Percentiles rank a stretch among this genome's conserved stretches.
These are phyloP conservation scores for Mortierella sp. DNA, from an alignment of 371 early-diverging fungal genomes.

Conservation along the genomic window DNA sequence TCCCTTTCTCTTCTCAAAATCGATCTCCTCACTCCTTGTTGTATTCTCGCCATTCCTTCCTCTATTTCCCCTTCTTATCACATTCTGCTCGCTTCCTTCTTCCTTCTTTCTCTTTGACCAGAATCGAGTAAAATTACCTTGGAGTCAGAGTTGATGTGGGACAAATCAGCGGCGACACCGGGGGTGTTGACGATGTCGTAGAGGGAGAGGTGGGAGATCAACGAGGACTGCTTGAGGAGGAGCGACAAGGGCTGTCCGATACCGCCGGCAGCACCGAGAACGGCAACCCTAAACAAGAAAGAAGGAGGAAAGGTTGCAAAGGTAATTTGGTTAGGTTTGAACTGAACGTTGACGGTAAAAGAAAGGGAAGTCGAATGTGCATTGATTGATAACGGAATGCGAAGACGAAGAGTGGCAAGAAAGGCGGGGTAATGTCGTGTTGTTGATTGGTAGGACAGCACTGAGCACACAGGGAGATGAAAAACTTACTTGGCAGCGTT, in stretches of 20 bases:
- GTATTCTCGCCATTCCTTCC: background rate
- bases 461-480: background rate
- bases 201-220: constrained; percentile 89
- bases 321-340: background rate
- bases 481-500: constrained; percentile 59
- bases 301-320: background rate
- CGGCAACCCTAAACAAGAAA: constrained; percentile 76
- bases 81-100: background rate
- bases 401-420: background rate
- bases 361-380: too few species aligned
- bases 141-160: constrained; percentile 96
- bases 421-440: background rate
- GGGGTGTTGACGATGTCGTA: constrained; percentile 98
- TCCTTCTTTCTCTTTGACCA: background rate
- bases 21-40: background rate
- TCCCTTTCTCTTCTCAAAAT: background rate
- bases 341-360: background rate
- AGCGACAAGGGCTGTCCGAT: constrained; percentile 94
- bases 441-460: background rate
- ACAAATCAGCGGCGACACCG: constrained; percentile 97
- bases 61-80: background rate
- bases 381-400: background rate
- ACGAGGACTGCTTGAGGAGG: constrained; percentile 86
- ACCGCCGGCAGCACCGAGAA: constrained; percentile 93
- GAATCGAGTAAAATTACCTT: constrained; percentile 63